Evolutionary conservation across 345 rosid species (phyloP), one percentile per base, ranked within the genome.

Genomic region (Aegle marmelos): DNA sequence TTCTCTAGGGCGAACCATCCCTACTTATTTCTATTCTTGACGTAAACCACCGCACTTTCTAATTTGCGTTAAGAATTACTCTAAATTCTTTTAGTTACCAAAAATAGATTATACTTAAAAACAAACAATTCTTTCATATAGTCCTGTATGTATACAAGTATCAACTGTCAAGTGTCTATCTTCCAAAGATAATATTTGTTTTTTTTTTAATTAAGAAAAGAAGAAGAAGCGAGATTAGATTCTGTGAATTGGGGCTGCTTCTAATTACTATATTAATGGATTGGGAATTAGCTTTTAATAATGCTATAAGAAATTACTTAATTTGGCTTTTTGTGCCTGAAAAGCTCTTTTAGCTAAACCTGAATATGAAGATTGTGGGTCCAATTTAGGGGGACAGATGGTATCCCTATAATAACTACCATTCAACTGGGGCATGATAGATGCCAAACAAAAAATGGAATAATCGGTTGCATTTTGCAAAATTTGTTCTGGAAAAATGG

Each of bases 381-480:
- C 82, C 86, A 66, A 9, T n/a, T 2, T 19, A 60, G 63, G 86
- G 82, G 58, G 84, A 85, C 88, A 85, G 78, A 78, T 58, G 88
- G 84, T 76, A 83, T 85, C 86, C 67, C 74, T 53, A 75, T 82
- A 72, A 83, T 83, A 80, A 76, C 84, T 72, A 80, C 61, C 80
- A 77, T 72, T 78, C 79, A 45, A 60, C 22, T 70, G 24, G 48
- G 72, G 69, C 48, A 61, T 45, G 34, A 22, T 17, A 45, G 45
- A 13, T 11, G 67, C 22, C 48, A 63, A 30, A 62, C 22, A 31
- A 62, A 27, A 60, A 14, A 62, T 3, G 22, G 71, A 21, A 19
- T 19, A 37, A 58, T 73, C 36, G 24, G 67, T 9, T 59, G 22
- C 50, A 41, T 24, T 73, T 58, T 73, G 45, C 1, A 33, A 21